These are phyloP conservation scores for Trapa incisa DNA, from an alignment of 345 rosid species.

Conservation along the genomic window DNA sequence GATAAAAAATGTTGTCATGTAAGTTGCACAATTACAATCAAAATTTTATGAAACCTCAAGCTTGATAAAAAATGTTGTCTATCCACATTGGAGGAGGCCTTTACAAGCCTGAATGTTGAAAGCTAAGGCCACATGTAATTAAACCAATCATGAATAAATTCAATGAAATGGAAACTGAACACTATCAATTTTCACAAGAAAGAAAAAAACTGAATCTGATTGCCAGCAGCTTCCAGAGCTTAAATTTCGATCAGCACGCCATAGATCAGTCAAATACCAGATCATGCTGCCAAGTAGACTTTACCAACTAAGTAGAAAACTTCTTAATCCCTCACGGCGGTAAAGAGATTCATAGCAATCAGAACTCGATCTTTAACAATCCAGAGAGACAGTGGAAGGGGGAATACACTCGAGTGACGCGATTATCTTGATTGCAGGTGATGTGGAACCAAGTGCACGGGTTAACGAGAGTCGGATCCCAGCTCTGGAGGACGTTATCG, in stretches of 20 bases:
- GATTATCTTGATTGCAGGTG: slow-evolving; percentile 80
- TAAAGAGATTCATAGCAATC: not conserved
- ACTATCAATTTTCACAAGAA: too few relatives aligned
- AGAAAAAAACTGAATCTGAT: not conserved
- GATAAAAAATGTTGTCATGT: not conserved
- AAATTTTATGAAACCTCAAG: not conserved
- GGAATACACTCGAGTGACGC: slow-evolving; percentile 79
- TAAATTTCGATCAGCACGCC: not conserved
- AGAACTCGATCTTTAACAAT: not conserved
- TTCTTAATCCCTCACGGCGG: not conserved
- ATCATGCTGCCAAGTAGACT: not conserved
- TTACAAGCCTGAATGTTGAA: not conserved
- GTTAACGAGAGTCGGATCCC: slow-evolving; percentile 96
- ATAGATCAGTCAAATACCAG: not conserved
- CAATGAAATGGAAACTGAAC: not conserved
- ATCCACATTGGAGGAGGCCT: not conserved
- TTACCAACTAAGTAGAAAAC: not conserved
- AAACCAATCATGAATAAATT: not conserved
- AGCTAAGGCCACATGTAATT: not conserved
- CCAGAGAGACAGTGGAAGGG: not conserved
- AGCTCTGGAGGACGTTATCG: slow-evolving; percentile 85
- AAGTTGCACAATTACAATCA: not conserved
- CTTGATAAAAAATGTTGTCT: too few relatives aligned
- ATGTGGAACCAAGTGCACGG: slow-evolving; percentile 98
- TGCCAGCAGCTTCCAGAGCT: not conserved